Percentiles rank a stretch among this genome's conserved stretches.
Evolutionary conservation across 2,329 filamentous ascomycete species (phyloP).

Genomic region (Fusarium austroafricanum): DNA sequence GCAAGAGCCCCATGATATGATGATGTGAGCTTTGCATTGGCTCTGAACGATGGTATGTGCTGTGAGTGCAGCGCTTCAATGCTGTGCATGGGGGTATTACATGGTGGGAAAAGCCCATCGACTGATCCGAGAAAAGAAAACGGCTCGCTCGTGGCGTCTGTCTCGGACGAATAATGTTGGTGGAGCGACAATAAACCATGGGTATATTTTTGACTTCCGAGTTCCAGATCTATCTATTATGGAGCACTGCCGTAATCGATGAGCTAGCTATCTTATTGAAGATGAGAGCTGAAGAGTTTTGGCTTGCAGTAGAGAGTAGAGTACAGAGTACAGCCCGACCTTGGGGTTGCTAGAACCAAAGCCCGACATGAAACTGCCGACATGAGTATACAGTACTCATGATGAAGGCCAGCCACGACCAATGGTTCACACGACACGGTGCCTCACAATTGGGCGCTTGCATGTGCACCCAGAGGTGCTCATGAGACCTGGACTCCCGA

Average conservation of each 20-base stretch:
- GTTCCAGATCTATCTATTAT: slow-evolving; percentile 26
- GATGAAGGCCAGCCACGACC: slow-evolving; percentile 6
- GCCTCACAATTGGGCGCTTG: slow-evolving; percentile 31
- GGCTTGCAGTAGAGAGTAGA: background rate
- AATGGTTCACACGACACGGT: slow-evolving; percentile 6
- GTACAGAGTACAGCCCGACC: background rate
- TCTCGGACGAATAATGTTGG: slow-evolving; percentile 37
- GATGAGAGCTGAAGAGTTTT: slow-evolving; percentile 21
- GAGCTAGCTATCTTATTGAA: background rate
- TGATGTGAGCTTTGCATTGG: slow-evolving; percentile 17
- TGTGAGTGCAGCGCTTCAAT: slow-evolving; percentile 21
- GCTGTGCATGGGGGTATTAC: slow-evolving; percentile 34
- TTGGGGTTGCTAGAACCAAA: slow-evolving; percentile 22
- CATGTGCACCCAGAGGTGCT: slow-evolving; percentile 39
- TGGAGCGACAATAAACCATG: slow-evolving; percentile 27
- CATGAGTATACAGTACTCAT: slow-evolving; percentile 1
- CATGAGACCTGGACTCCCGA: slow-evolving; percentile 41
- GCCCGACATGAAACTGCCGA: slow-evolving; percentile 5
- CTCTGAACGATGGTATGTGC: slow-evolving; percentile 15
- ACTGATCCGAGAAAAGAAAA: slow-evolving; percentile 31
- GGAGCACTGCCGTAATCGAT: slow-evolving; percentile 16
- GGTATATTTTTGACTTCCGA: slow-evolving; percentile 9
- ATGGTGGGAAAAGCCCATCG: slow-evolving; percentile 20
- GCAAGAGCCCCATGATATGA: slow-evolving; percentile 38
- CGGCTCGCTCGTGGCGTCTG: slow-evolving; percentile 34